Base-by-base conservation (phyloP, 2,329 filamentous ascomycete species). In the Cladosporium oxysporum region DNA sequence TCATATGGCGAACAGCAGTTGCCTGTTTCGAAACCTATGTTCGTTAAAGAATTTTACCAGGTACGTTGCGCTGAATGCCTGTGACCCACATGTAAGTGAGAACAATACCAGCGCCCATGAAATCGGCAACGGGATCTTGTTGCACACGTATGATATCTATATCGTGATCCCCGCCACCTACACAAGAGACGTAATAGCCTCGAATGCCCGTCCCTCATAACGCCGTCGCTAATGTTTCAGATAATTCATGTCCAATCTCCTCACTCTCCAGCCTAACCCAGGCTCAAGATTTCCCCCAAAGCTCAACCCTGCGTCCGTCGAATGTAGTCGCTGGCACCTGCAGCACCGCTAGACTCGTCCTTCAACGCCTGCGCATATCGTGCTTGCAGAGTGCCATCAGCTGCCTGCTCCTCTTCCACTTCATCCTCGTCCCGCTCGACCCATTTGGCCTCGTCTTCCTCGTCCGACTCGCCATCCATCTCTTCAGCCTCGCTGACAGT, bases 351-450 rank as follows among this genome's bases (percentile, higher is more conserved):
- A 8, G 61, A 63, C 64, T 69, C 85, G 14, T 87, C 85, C 44
- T 84, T 82, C 73, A 96, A 82, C 0, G 93, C 91, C 52, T 91
- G 85, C 75, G 91, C 85, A 76, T 97, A 98, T 69, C 92, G 84
- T 59, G 87, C 82, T 74, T 91, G 88, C 57, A 97, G 82, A 2
- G 91, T 84, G 69, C 87, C 87, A 29, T 79, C 75, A 14, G 72
- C 84, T 52, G 87, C 83, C 29, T 87, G 84, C 1, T 83, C 84
- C 47, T 84, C 84, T 12, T 85, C 83, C 28, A 86, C 84, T 26
- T 85, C 86, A 33, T 87, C 78, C 23, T 83, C 81, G 57, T 81
- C 79, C 62, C 79, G 63, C 31, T 69, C 67, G 23, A 66, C 77
- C 49, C 63, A 65, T 18, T 53, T 60, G 3, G 55, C 55, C 10